Conservation (phyloP, 73 alveolate species). For the Uronychia binucleata region DNA sequence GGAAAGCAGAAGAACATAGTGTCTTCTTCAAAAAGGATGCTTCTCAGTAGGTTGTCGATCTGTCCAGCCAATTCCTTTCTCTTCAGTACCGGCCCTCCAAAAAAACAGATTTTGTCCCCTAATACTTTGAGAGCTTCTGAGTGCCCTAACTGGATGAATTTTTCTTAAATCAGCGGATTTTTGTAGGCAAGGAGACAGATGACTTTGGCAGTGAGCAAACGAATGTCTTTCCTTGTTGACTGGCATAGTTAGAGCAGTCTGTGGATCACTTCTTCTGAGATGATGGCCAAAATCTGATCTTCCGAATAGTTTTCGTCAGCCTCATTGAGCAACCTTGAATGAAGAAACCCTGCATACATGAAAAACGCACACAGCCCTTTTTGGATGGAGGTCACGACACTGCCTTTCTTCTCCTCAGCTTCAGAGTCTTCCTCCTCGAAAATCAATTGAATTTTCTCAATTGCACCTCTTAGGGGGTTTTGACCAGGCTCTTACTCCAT, state of each 20-base stretch:
- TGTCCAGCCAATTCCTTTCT: neutral
- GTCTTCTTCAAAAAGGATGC: neutral
- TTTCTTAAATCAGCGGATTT: neutral
- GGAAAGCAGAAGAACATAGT: neutral
- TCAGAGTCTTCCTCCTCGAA: neutral
- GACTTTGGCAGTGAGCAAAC: neutral
- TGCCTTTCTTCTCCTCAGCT: neutral
- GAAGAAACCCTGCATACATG: neutral
- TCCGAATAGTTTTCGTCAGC: neutral
- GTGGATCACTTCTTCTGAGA: neutral
- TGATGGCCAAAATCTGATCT: neutral
- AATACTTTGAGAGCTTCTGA: neutral
- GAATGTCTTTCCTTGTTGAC: neutral
- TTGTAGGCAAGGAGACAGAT: neutral
- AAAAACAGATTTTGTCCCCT: neutral
- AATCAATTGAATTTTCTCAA: neutral
- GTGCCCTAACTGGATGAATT: neutral
- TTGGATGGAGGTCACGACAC: neutral
- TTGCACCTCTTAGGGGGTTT: neutral
- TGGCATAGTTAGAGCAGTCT: neutral
- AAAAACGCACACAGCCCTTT: neutral
- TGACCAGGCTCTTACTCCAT: neutral
- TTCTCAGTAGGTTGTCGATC: neutral
- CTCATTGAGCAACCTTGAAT: neutral
- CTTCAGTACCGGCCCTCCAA: neutral